A percentile compares a stretch with the other conserved stretches of the same genome.
Conservation (phyloP, 148 eudicot genomes). For the Chenopodium album region DNA sequence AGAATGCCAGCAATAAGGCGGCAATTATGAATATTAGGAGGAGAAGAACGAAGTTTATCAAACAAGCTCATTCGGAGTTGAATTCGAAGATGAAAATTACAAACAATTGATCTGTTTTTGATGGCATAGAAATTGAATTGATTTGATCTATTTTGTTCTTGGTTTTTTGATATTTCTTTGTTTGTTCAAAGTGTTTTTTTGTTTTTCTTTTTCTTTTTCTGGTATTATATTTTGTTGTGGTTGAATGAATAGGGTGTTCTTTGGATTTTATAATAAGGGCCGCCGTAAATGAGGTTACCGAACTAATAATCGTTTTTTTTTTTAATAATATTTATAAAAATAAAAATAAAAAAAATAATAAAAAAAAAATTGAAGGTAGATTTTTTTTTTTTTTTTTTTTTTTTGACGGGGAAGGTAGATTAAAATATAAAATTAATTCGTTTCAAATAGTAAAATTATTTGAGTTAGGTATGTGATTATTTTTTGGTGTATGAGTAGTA, state of each 20-base stretch:
- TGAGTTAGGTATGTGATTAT: too few relatives aligned
- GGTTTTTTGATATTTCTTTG: not conserved
- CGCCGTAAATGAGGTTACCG: not conserved
- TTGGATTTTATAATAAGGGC: not conserved
- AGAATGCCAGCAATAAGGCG: constrained; percentile 36
- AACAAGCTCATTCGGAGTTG: constrained; percentile 32
- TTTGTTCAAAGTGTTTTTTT: not conserved
- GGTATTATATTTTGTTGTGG: not conserved
- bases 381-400: too few relatives aligned
- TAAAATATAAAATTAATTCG: too few relatives aligned
- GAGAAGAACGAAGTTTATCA: constrained; percentile 32
- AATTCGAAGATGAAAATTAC: too few relatives aligned
- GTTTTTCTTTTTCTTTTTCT: not conserved
- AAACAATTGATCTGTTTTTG: not conserved
- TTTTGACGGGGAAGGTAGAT: too few relatives aligned
- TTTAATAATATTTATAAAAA: too few relatives aligned
- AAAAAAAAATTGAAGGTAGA: too few relatives aligned
- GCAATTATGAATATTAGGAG: constrained; percentile 35
- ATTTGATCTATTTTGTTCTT: not conserved
- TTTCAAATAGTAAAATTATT: too few relatives aligned
- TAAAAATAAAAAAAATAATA: too few relatives aligned
- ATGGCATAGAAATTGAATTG: constrained; percentile 2
- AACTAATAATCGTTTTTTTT: too few relatives aligned
- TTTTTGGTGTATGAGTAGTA: too few relatives aligned
- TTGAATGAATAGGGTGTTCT: not conserved